A percentile compares a stretch with the other conserved stretches of the same genome.
phyloP scores from a whole-genome alignment of 257 asterid species.

The Coffea canephora region DNA sequence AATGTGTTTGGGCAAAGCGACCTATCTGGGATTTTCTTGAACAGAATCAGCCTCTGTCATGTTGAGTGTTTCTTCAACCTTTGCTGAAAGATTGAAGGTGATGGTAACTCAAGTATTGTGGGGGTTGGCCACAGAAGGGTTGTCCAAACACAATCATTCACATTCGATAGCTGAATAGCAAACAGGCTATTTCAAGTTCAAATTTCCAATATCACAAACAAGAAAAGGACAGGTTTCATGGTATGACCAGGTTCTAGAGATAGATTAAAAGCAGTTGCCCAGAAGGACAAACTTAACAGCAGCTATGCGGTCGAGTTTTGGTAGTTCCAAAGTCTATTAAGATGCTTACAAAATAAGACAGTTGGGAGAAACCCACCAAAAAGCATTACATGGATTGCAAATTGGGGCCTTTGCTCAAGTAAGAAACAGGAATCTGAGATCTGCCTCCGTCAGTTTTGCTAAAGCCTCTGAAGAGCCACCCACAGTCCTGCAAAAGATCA shows the following conservation, averaged over 20 bases:
- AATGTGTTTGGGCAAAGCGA: no score
- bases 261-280: background rate
- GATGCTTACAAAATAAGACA: background rate
- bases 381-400: background rate
- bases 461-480: conserved; percentile 86
- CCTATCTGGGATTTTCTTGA: no score
- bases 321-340: background rate
- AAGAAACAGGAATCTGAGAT: conserved; percentile 71
- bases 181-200: no score
- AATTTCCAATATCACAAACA: no score
- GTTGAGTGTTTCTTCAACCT: no score
- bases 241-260: background rate
- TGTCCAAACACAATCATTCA: no score
- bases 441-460: conserved; percentile 80
- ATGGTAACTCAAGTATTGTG: no score
- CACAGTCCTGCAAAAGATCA: conserved; percentile 57
- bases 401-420: conserved; percentile 25
- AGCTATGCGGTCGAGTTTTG: background rate
- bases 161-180: no score
- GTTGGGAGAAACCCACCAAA: background rate
- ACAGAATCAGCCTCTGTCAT: no score
- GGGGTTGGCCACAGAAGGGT: no score
- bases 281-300: background rate
- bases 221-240: background rate
- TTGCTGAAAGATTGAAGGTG: no score